Evolutionary conservation across 169 alveolate genomes (phyloP), one percentile per base, ranked within the genome.

Genomic region (Plasmodium relictum): DNA sequence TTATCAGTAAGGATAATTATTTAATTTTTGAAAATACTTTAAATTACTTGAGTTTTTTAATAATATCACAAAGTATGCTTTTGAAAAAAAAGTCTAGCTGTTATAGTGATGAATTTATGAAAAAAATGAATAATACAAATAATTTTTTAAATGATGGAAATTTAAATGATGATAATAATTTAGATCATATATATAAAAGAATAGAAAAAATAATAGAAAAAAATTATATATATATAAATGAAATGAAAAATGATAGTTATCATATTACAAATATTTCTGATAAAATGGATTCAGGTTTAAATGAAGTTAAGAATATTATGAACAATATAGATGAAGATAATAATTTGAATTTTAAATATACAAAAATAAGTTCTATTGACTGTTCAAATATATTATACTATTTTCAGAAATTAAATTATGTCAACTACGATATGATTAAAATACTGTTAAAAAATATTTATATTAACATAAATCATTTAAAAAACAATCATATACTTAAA

Each of bases 301-400:
- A 63, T 31, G 45, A 14, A 16, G 14, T 4, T 12, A 61, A 1
- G 14, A 45, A 18, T 5, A 41, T n/a, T 20, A 62, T 22, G 24
- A 3, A 18, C 45, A n/a, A 22, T 61, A 24, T 18, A 9, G 7
- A 31, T 5, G 56, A 31, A 20, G 72, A 74, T 6, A 66, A 22
- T 22, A 31, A 22, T 59, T 52, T 50, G 12, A 45, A 68, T 31
- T 24, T 0, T 16, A 24, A 45, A 24, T 56, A 20, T 24, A 76
- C 76, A 66, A 68, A 62, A 69, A 83, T 83, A 44, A 5, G 85
- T 48, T 24, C 45, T 37, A 22, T 4, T 7, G 72, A 66, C n/a
- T 83, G 91, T 31, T 66, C 73, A 59, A 48, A 58, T 61, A 39
- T 83, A 45, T 83, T 83, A 59, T 68, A 44, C 18, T 83, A 83